Evolutionary conservation across 2,329 filamentous ascomycete genomes (phyloP).

Genomic region (Pseudogymnoascus sp.): DNA sequence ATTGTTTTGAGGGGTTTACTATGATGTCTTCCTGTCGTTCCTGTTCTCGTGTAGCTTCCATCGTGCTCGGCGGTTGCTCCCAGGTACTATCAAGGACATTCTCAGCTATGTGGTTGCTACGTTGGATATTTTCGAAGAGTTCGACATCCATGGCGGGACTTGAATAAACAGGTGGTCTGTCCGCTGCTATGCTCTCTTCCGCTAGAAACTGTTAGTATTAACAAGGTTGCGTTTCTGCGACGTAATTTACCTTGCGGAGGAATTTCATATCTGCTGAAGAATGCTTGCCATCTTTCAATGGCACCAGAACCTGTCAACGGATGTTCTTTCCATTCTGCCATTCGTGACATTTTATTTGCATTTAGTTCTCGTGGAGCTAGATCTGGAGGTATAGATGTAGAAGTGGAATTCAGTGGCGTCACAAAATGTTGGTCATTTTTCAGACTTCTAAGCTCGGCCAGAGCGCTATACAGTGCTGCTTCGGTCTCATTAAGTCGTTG

Average conservation of each 20-base stretch:
- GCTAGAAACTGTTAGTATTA: background rate
- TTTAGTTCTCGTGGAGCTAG: background rate
- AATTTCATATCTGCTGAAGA: background rate
- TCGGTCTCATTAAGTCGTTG: slow-evolving; percentile 29
- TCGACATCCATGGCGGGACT: background rate
- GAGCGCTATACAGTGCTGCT: slow-evolving; percentile 21
- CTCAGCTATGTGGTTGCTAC: background rate
- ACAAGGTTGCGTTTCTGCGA: background rate
- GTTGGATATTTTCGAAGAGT: background rate
- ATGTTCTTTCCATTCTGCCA: slow-evolving; percentile 9
- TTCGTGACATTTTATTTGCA: background rate
- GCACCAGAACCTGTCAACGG: background rate
- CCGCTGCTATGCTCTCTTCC: background rate
- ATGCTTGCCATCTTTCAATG: background rate
- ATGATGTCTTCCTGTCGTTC: background rate
- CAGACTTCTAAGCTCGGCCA: slow-evolving; percentile 9
- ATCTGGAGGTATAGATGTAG: background rate
- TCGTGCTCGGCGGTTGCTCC: background rate
- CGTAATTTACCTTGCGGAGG: background rate
- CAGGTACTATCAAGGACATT: background rate
- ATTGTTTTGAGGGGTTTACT: background rate
- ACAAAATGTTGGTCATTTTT: background rate
- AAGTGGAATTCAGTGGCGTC: background rate
- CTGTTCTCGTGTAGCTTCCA: background rate
- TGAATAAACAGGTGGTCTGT: background rate